Evolutionary conservation across 306 rosid species (phyloP).

Genomic region (Vigna reflexopilosa): DNA sequence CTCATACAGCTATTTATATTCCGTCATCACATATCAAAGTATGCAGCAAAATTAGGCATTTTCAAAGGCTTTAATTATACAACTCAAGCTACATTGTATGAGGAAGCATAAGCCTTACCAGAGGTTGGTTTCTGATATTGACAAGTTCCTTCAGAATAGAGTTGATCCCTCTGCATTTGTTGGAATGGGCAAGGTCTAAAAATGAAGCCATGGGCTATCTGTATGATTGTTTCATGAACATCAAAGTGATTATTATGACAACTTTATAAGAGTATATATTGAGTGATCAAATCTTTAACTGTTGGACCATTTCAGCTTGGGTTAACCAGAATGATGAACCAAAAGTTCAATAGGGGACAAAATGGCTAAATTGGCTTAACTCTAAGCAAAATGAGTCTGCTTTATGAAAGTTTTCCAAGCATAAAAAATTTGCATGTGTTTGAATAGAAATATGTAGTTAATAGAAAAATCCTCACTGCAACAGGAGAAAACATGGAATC

Average conservation of each 20-base stretch:
- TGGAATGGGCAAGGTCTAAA: no score
- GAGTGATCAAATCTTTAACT: slow-evolving; percentile 38
- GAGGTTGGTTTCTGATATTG: no score
- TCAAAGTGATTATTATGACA: slow-evolving; percentile 38
- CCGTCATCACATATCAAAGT: not conserved
- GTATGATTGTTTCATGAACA: slow-evolving; percentile 45
- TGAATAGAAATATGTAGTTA: no score
- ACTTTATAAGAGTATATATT: not conserved
- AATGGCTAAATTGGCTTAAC: slow-evolving; percentile 43
- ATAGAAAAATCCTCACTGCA: no score
- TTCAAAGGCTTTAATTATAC: no score
- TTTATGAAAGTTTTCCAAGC: slow-evolving; percentile 47
- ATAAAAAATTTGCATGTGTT: not conserved
- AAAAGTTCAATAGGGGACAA: slow-evolving; percentile 20
- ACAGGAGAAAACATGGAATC: no score
- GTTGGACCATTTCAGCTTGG: slow-evolving; percentile 46
- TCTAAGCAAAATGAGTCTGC: slow-evolving; percentile 14
- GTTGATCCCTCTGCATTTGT: no score
- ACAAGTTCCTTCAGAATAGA: no score
- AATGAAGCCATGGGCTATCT: not conserved
- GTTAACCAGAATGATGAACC: slow-evolving; percentile 24
- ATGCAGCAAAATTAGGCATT: no score
- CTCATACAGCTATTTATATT: not conserved
- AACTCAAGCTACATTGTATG: no score
- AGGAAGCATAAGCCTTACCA: no score